phyloP scores from a whole-genome alignment of 495 filamentous ascomycete genomes.

The Elaphomyces granulatus region DNA sequence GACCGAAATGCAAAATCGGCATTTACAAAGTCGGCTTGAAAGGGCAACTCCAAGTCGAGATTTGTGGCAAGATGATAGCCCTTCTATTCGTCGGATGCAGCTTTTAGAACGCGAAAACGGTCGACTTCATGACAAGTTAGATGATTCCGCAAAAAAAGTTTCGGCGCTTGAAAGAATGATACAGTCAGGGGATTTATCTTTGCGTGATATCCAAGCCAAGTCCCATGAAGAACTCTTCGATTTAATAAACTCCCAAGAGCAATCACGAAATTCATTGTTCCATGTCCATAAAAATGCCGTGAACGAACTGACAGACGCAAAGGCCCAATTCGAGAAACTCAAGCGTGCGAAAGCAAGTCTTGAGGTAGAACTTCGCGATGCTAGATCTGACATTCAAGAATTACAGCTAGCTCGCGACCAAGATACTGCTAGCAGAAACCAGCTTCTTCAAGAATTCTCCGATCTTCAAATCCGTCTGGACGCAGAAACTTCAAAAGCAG shows the following conservation, averaged over 20 bases:
- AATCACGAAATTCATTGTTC: slow-evolving; percentile 66
- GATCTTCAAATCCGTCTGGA: slow-evolving; percentile 91
- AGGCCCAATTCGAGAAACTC: slow-evolving; percentile 70
- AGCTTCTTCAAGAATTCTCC: slow-evolving; percentile 82
- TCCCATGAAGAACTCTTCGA: slow-evolving; percentile 94
- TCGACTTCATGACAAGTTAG: slow-evolving; percentile 84
- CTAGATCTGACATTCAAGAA: slow-evolving; percentile 70
- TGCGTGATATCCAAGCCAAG: slow-evolving; percentile 84
- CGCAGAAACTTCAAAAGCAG: slow-evolving; percentile 69
- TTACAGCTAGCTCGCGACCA: slow-evolving; percentile 63
- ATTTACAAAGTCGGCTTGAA: slow-evolving; percentile 79
- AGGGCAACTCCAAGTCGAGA: slow-evolving; percentile 43
- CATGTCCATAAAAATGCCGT: slow-evolving; percentile 76
- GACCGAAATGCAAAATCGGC: slow-evolving; percentile 89
- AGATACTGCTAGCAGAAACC: slow-evolving; percentile 65
- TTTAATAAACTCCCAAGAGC: slow-evolving; percentile 84
- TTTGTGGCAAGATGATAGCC: slow-evolving; percentile 65
- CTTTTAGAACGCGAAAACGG: slow-evolving; percentile 89
- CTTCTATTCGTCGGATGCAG: slow-evolving; percentile 66
- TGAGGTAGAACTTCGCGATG: slow-evolving; percentile 85
- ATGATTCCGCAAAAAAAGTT: slow-evolving; percentile 88
- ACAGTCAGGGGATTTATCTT: slow-evolving; percentile 72
- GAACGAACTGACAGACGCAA: slow-evolving; percentile 70
- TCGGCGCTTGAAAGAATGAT: slow-evolving; percentile 80
- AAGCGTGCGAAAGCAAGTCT: slow-evolving; percentile 61